These are phyloP conservation scores for Circinella minor DNA, from an alignment of 371 early-diverging fungal species.

Conservation along the genomic window DNA sequence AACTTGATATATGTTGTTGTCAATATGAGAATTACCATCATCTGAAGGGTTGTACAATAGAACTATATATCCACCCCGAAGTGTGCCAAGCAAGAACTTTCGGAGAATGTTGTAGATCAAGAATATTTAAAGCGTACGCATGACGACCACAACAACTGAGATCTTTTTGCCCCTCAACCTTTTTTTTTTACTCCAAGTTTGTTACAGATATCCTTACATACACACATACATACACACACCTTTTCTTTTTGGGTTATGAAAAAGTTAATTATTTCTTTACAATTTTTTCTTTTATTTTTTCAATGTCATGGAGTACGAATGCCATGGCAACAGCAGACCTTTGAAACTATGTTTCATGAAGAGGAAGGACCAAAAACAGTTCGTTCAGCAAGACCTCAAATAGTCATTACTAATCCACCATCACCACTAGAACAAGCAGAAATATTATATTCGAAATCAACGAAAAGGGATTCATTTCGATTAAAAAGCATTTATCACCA, in stretches of 20 bases:
- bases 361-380: neutral
- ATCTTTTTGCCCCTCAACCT: neutral
- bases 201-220: neutral
- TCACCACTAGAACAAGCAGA: neutral
- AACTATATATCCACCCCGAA: too few relatives aligned
- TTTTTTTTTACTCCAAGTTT: neutral
- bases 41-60: too few relatives aligned
- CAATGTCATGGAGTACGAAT: slow-evolving; percentile 3
- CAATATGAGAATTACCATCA: too few relatives aligned
- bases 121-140: neutral
- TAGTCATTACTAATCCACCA: neutral
- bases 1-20: too few relatives aligned
- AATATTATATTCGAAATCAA: neutral
- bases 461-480: neutral
- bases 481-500: slow-evolving; percentile 51
- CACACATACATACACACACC: too few relatives aligned
- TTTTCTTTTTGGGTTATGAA: neutral
- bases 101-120: too few relatives aligned
- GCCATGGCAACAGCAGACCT: slow-evolving; percentile 1
- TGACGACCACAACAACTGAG: neutral
- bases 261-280: neutral
- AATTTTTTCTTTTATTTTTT: neutral
- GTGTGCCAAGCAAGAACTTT: too few relatives aligned
- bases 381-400: neutral
- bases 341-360: neutral